A percentile compares a stretch with the other conserved stretches of the same genome.
These are phyloP conservation scores for Zygnema circumcarinatum DNA, from an alignment of 139 green algal species.

Conservation along the genomic window DNA sequence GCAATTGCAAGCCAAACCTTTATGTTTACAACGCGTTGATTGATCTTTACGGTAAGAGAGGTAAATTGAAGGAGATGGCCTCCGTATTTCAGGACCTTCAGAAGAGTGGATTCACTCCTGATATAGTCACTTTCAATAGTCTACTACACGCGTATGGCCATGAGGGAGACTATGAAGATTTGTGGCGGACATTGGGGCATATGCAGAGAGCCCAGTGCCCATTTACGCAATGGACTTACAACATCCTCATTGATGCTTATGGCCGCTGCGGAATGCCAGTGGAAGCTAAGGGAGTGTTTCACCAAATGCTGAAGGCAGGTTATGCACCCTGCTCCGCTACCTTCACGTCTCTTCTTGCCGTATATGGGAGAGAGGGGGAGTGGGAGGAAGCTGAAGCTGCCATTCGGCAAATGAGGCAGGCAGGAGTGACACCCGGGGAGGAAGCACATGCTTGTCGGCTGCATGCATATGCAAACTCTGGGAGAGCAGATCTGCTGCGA, in stretches of 20 bases:
- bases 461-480: neutral
- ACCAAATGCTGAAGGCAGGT: neutral
- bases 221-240: conserved; percentile 14
- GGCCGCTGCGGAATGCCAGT: neutral
- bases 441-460: neutral
- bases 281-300: neutral
- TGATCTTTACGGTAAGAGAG: neutral
- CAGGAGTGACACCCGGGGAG: neutral
- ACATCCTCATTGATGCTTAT: conserved; percentile 26
- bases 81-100: conserved; percentile 14
- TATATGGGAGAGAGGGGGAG: neutral
- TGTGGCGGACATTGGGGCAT: neutral
- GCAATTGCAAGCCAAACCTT: neutral
- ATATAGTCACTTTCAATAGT: conserved; percentile 12
- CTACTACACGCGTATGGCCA: conserved; percentile 25
- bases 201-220: neutral
- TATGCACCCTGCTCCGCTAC: neutral
- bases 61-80: neutral
- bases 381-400: neutral
- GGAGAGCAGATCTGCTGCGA: neutral
- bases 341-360: neutral
- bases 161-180: neutral
- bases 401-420: neutral
- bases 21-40: neutral
- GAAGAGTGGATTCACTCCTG: neutral